Evolutionary conservation across 202 grass and related monocot genomes (phyloP), one percentile per base, ranked within the genome.

Genomic region (Musa balbisiana): DNA sequence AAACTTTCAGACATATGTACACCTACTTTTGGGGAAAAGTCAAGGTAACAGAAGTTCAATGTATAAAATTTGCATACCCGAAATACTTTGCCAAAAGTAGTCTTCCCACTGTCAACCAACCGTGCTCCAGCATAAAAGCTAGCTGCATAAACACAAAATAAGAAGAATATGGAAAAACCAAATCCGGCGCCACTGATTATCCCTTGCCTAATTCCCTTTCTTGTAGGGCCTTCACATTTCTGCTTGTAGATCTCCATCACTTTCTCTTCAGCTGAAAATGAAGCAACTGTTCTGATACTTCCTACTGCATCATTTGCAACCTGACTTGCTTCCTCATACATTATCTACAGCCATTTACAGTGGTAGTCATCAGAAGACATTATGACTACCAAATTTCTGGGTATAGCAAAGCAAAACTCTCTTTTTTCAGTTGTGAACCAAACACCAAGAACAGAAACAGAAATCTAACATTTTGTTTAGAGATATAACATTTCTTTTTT

Each of bases 241-340:
- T 74, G 82, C 9, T 76, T 79, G 54, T 92, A 96, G 11, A 80
- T 78, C 11, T 89, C 85, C 67, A 92, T 79, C 80, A 92, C 93
- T 62, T 89, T 96, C 75, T 92, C 83, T 72, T 96, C 92, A 14
- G 83, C 81, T 51, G 84, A 88, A 83, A 92, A 92, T 2, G 90
- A 90, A 20, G 93, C 87, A 12, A 96, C 85, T 0, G 90, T 90
- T 82, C 89, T 89, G 62, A 92, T 92, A 68, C 93, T 73, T 25
- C 93, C 88, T 51, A 96, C 85, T 4, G 89, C 93, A 23, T 90
- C 87, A 25, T 82, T 79, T 53, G 90, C 93, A 69, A 96, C 60
- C 77, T 96, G 93, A 78, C 82, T 92, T 81, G 90, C 90, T 85
- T 96, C 93, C 62, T 96, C 93, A 73, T 89, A 96, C 84, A 87